A percentile compares a stretch with the other conserved stretches of the same genome.
These are phyloP conservation scores for Umbellularia californica DNA, from an alignment of 164 flowering plant species.

Conservation along the genomic window DNA sequence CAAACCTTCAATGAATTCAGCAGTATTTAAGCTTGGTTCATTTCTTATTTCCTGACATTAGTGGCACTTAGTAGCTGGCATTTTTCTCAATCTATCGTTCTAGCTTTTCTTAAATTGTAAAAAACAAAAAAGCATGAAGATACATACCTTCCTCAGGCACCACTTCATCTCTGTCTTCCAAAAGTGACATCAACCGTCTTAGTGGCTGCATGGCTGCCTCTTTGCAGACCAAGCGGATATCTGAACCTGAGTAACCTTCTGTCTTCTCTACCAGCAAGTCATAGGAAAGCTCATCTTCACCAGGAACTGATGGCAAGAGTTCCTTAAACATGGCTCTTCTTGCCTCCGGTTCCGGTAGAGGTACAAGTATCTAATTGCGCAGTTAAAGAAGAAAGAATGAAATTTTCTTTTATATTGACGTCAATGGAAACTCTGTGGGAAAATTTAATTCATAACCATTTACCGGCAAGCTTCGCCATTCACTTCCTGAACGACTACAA, in stretches of 20 bases:
- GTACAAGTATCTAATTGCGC: conserved; percentile 78
- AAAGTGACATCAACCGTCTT: conserved; percentile 64
- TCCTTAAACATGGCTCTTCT: conserved; percentile 94
- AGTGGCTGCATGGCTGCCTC: conserved; percentile 99
- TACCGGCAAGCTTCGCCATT: conserved; percentile 2
- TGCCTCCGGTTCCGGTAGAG: conserved; percentile 98
- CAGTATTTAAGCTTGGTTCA: not conserved
- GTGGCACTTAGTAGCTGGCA: not conserved
- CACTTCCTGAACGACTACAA: not conserved
- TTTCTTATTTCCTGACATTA: not conserved
- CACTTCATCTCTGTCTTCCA: conserved; percentile 59
- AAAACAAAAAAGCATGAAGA: not conserved
- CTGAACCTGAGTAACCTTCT: conserved; percentile 96
- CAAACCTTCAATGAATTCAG: not conserved
- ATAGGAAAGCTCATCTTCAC: conserved; percentile 58
- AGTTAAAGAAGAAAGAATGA: conserved; percentile 18
- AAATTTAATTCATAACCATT: not conserved
- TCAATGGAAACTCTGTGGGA: conserved; percentile 3
- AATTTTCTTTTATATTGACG: too few species aligned
- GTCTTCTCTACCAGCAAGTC: conserved; percentile 74
- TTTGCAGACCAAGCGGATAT: conserved; percentile 87
- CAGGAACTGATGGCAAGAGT: conserved; percentile 51
- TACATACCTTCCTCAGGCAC: conserved; percentile 82
- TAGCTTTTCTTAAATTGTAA: not conserved
- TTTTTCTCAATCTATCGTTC: not conserved